Percentiles rank a stretch among this genome's conserved stretches.
phyloP scores from a whole-genome alignment of 176 grass and related monocot species.

The Coix lacrymajobi region DNA sequence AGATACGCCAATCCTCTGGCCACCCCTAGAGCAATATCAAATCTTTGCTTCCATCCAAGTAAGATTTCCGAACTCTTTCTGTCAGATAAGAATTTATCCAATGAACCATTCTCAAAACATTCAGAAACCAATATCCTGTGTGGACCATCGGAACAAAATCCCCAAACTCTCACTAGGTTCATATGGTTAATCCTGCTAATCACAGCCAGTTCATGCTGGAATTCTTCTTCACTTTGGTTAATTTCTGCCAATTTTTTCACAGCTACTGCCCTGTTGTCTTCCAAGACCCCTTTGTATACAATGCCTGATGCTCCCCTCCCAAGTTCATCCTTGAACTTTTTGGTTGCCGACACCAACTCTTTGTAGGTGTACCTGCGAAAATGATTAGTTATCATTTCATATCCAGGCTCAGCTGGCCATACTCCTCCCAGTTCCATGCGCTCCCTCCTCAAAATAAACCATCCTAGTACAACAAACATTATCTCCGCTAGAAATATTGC shows the following conservation, averaged over 20 bases:
- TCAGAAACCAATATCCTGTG: conserved; percentile 34
- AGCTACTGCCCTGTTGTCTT: conserved; percentile 4
- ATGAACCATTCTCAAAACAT: conserved; percentile 10
- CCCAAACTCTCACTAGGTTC: conserved; percentile 24
- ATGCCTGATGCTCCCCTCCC: conserved; percentile 25
- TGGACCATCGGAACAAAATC: conserved; percentile 16
- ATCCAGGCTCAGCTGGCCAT: conserved; percentile 30
- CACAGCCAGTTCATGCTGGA: conserved; percentile 15
- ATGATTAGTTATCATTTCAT: conserved; percentile 29
- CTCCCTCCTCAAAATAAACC: conserved; percentile 31
- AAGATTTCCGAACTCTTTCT: background rate
- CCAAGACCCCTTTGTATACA: conserved; percentile 14
- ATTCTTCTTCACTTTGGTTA: conserved; percentile 16
- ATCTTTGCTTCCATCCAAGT: conserved; percentile 18
- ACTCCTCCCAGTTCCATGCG: background rate
- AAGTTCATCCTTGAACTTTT: conserved; percentile 21
- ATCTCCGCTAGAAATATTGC: conserved; percentile 24
- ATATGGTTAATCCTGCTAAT: conserved; percentile 24
- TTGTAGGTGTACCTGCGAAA: conserved; percentile 27
- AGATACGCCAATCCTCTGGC: conserved; percentile 26
- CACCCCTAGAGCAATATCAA: background rate
- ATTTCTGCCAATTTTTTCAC: conserved; percentile 20
- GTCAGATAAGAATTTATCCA: conserved; percentile 12
- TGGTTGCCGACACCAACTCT: conserved; percentile 8
- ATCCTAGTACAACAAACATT: conserved; percentile 15